Percentiles rank a stretch among this genome's conserved stretches.
These are phyloP conservation scores for Solanum appendiculatum DNA, from an alignment of 257 asterid species.

Conservation along the genomic window DNA sequence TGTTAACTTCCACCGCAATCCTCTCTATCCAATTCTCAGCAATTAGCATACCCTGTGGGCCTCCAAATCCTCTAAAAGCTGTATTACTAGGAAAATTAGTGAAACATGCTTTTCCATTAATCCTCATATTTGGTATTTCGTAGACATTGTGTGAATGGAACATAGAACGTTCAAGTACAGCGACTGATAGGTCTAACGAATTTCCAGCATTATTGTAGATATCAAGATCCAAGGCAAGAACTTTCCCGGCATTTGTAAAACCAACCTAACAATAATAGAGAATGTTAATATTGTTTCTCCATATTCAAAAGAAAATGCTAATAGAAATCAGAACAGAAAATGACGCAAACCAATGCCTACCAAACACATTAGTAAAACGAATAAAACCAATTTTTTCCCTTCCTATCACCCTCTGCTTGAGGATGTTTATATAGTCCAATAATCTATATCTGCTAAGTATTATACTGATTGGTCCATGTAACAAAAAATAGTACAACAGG, in stretches of 20 bases:
- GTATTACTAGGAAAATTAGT: constrained; percentile 95
- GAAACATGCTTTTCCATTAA: constrained; percentile 80
- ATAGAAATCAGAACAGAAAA: neutral
- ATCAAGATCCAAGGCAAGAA: constrained; percentile 85
- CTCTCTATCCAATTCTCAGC: constrained; percentile 96
- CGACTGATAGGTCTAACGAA: constrained; percentile 83
- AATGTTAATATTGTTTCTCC: neutral
- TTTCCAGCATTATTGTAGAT: constrained; percentile 84
- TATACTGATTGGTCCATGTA: neutral
- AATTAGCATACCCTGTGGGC: constrained; percentile 96
- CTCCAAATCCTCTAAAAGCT: constrained; percentile 98
- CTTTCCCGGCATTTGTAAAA: constrained; percentile 67
- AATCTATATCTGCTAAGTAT: neutral
- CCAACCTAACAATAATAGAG: constrained; percentile 54
- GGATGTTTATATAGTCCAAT: neutral
- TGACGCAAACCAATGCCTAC: neutral
- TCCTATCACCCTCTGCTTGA: neutral
- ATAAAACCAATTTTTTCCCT: neutral
- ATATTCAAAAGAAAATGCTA: constrained; percentile 5
- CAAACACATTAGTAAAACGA: neutral
- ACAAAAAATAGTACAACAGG: neutral
- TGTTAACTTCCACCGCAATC: constrained; percentile 73
- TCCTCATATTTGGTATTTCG: constrained; percentile 76
- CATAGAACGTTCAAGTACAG: constrained; percentile 96
- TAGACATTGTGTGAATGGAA: constrained; percentile 88